Percentiles rank a stretch among this genome's conserved stretches.
Conservation (phyloP, 176 grass and related monocot species). For the Phoenix roebelenii region DNA sequence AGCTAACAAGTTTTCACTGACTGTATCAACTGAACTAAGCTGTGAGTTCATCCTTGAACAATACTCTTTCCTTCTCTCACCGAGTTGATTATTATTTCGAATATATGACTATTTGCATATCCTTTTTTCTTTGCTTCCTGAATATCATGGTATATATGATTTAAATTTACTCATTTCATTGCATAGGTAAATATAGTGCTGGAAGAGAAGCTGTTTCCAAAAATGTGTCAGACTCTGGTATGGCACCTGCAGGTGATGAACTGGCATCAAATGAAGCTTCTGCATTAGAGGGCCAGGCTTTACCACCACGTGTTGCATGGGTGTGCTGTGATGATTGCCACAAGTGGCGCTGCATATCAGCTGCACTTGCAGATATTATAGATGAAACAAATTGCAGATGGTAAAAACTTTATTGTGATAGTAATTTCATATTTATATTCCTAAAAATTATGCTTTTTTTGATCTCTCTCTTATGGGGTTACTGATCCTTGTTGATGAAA, state of each 20-base stretch:
- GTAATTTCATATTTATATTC: too few species aligned
- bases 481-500: too few species aligned
- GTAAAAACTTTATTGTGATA: conserved; percentile 31
- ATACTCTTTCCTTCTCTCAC: too few species aligned
- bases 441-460: too few species aligned
- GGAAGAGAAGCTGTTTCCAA: conserved; percentile 15
- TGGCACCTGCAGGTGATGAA: conserved; percentile 13
- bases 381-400: conserved; percentile 69
- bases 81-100: too few species aligned
- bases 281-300: conserved; percentile 20
- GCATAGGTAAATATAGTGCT: conserved; percentile 33
- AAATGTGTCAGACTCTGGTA: conserved; percentile 7
- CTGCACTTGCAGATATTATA: conserved; percentile 71
- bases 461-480: too few species aligned
- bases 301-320: conserved; percentile 50
- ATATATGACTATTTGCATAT: too few species aligned
- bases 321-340: conserved; percentile 86
- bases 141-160: too few species aligned
- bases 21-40: conserved; percentile 25
- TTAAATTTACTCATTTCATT: conserved; percentile 7
- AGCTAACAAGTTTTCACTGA: conserved; percentile 7
- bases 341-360: conserved; percentile 90
- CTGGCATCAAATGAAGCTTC: conserved; percentile 9
- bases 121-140: too few species aligned
- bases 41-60: conserved; percentile 1